These are phyloP conservation scores for Lachnellula suecica DNA, from an alignment of 2,329 filamentous ascomycete genomes.

Conservation along the genomic window DNA sequence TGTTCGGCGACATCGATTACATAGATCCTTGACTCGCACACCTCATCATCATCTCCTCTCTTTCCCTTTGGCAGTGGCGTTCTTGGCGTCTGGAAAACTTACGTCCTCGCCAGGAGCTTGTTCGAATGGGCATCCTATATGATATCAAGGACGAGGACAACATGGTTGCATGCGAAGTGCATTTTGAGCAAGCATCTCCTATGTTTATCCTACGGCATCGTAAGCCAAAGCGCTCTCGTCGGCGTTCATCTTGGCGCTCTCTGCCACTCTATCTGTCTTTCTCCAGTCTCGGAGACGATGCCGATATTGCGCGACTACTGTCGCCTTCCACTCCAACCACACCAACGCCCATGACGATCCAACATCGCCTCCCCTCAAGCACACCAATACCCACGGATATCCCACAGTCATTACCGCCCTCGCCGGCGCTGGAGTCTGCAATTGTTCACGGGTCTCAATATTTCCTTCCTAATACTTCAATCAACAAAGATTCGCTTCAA, in stretches of 20 bases:
- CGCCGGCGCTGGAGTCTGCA: conserved; percentile 13
- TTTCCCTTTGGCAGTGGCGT: conserved; percentile 11
- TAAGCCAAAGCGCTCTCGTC: conserved; percentile 18
- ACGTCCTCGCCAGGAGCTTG: conserved; percentile 23
- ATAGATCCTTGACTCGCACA: conserved; percentile 28
- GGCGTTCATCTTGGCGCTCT: conserved; percentile 16
- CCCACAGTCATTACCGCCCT: conserved; percentile 27
- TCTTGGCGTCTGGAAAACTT: conserved; percentile 5
- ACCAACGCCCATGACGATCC: conserved; percentile 16
- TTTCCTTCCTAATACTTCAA: neutral
- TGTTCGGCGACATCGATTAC: conserved; percentile 35
- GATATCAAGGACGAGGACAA: conserved; percentile 16
- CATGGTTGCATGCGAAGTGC: conserved; percentile 16
- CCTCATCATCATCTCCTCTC: conserved; percentile 11
- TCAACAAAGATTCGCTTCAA: neutral
- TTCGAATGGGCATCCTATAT: conserved; percentile 22
- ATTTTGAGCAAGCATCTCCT: conserved; percentile 16
- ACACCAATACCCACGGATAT: conserved; percentile 11
- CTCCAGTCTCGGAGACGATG: conserved; percentile 19
- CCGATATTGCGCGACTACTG: conserved; percentile 20
- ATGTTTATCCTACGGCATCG: conserved; percentile 19
- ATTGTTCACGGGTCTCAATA: conserved; percentile 2
- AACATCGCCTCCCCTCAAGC: conserved; percentile 19
- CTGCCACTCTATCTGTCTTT: conserved; percentile 19
- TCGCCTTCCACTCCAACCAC: conserved; percentile 7